A percentile compares a stretch with the other conserved stretches of the same genome.
Evolutionary conservation across 163 green algal genomes (phyloP).

Genomic region (Chloromonas sp.): DNA sequence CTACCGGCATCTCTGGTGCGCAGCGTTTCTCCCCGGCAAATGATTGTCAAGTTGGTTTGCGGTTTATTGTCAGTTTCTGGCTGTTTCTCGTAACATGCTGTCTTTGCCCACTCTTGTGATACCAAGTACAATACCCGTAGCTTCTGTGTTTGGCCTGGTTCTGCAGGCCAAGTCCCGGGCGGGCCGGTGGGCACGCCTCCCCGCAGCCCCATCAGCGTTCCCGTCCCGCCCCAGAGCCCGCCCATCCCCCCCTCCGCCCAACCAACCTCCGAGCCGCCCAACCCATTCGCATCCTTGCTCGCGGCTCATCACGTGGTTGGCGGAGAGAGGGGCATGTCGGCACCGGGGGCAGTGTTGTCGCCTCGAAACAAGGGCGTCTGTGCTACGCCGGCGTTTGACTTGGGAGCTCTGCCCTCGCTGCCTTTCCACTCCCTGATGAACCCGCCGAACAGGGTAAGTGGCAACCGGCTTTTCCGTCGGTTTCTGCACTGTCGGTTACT

Average conservation of each 20-base stretch:
- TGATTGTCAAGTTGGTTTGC: background rate
- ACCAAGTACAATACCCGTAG: too few relatives aligned
- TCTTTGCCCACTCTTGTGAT: too few relatives aligned
- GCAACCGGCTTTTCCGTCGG: background rate
- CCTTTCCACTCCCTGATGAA: background rate
- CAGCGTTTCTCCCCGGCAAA: background rate
- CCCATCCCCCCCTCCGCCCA: background rate
- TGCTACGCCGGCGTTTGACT: background rate
- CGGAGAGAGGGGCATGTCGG: background rate
- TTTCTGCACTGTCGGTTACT: too few relatives aligned
- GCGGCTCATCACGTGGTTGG: background rate
- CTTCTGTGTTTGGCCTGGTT: too few relatives aligned
- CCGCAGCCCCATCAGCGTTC: too few relatives aligned
- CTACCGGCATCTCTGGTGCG: too few relatives aligned
- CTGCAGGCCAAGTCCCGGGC: too few relatives aligned
- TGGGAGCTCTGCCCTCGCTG: background rate
- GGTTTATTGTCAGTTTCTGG: too few relatives aligned
- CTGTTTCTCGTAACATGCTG: too few relatives aligned
- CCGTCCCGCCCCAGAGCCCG: background rate
- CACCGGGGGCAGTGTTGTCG: background rate
- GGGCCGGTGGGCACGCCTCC: too few relatives aligned
- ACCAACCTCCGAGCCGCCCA: too few relatives aligned
- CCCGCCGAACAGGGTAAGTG: background rate
- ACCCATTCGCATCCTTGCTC: too few relatives aligned
- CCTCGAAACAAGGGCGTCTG: background rate